Conservation (phyloP, 805 yeast genomes). For the Candida odintsovae region DNA sequence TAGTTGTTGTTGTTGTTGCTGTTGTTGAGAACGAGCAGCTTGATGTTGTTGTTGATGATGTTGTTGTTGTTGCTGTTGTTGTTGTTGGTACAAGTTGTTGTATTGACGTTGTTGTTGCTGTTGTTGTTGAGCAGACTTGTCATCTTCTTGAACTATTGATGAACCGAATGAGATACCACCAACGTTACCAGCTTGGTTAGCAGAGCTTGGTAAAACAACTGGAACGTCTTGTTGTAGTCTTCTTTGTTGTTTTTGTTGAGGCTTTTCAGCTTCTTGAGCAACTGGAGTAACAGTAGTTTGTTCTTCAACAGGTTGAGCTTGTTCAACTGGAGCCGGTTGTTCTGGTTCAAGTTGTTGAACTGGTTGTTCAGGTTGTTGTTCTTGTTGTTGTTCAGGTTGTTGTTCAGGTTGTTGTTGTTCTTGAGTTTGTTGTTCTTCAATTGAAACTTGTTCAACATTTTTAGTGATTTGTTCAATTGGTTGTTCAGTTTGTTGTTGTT, state of each 20-base stretch:
- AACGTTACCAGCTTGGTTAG: slow-evolving; percentile 27
- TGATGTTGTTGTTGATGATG: slow-evolving; percentile 11
- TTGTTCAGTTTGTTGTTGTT: slow-evolving; percentile 22
- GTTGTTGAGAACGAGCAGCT: slow-evolving; percentile 9
- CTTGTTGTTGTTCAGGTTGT: slow-evolving; percentile 7
- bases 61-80: slow-evolving; percentile 16
- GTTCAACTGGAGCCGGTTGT: slow-evolving; percentile 7
- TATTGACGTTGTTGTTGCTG: slow-evolving; percentile 14
- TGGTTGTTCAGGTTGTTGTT: background rate
- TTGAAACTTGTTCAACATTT: slow-evolving; percentile 14
- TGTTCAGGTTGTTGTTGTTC: slow-evolving; percentile 8
- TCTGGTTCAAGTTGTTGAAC: slow-evolving; percentile 9
- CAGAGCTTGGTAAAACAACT: slow-evolving; percentile 47
- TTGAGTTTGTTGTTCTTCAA: slow-evolving; percentile 9
- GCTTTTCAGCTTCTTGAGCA: slow-evolving; percentile 16
- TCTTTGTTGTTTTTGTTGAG: slow-evolving; percentile 27
- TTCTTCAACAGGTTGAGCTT: slow-evolving; percentile 1
- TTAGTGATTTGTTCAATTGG: slow-evolving; percentile 21
- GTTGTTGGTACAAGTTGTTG: slow-evolving; percentile 4
- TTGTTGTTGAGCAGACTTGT: slow-evolving; percentile 20
- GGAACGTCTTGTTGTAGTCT: slow-evolving; percentile 37
- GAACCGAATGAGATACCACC: slow-evolving; percentile 64
- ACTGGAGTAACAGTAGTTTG: slow-evolving; percentile 14
- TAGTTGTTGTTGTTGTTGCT: slow-evolving; percentile 12
- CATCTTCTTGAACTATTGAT: slow-evolving; percentile 35